Percentiles rank a stretch among this genome's conserved stretches.
These are phyloP conservation scores for Trichophyton benhamiae DNA, from an alignment of 2,329 filamentous ascomycete genomes.

Conservation along the genomic window DNA sequence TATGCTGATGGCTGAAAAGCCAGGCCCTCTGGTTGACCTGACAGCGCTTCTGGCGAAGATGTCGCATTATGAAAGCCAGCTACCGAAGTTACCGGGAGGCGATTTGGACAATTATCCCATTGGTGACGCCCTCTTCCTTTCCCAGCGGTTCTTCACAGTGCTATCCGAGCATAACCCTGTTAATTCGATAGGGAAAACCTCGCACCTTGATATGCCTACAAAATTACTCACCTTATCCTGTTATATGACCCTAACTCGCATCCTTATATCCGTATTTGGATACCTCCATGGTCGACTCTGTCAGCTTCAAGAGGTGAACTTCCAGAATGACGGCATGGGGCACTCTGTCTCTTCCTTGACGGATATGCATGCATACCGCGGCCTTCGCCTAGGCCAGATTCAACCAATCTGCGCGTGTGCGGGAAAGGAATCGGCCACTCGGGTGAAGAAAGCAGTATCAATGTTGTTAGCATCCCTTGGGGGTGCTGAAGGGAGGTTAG, in stretches of 20 bases:
- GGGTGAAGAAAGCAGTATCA: neutral
- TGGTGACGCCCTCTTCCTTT: neutral
- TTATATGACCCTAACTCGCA: neutral
- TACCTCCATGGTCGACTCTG: neutral
- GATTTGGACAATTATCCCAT: neutral
- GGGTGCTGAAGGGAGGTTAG: neutral
- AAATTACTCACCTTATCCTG: neutral
- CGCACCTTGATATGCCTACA: neutral
- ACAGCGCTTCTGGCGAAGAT: neutral
- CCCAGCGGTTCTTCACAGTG: neutral
- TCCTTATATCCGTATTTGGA: neutral
- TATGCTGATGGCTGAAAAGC: neutral
- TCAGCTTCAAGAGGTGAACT: neutral
- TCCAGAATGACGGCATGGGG: neutral
- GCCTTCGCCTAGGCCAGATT: neutral
- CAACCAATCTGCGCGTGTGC: neutral
- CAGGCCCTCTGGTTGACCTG: neutral
- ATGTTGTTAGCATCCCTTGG: neutral
- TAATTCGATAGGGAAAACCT: neutral
- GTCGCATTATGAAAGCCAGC: neutral
- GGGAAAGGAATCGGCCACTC: neutral
- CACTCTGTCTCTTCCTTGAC: neutral
- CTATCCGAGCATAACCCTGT: neutral
- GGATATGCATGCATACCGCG: neutral
- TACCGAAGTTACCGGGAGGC: neutral